Percentiles rank a stretch among this genome's conserved stretches.
Evolutionary conservation across 345 rosid species (phyloP).

Genomic region (Mangifera indica): DNA sequence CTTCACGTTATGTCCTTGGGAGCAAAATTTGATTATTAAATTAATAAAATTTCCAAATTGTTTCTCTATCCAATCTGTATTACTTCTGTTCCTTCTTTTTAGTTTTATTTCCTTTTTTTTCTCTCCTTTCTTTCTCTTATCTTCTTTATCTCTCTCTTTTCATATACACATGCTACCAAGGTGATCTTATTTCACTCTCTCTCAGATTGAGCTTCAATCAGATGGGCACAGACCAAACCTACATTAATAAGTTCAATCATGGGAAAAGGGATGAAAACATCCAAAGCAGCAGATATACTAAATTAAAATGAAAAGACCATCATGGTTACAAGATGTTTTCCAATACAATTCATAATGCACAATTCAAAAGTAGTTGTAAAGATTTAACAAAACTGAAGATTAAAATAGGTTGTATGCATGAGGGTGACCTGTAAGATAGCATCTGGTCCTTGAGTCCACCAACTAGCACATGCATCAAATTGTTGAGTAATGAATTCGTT

Average conservation of each 20-base stretch:
- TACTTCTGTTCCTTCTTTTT: background rate
- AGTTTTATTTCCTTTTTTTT: background rate
- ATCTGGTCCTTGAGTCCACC: conserved; percentile 99
- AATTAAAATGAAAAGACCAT: background rate
- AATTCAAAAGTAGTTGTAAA: background rate
- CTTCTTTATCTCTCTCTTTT: background rate
- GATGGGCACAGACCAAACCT: background rate
- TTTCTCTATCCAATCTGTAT: background rate
- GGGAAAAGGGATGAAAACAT: background rate
- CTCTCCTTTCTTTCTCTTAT: background rate
- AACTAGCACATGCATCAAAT: conserved; percentile 99
- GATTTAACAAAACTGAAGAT: background rate
- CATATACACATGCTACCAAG: background rate
- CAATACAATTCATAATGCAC: background rate
- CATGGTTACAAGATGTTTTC: background rate
- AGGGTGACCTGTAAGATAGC: conserved; percentile 78
- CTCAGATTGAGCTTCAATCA: background rate
- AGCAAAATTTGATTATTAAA: background rate
- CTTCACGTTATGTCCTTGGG: background rate
- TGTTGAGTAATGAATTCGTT: conserved; percentile 55
- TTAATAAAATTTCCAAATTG: background rate
- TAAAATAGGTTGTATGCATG: conserved; percentile 13
- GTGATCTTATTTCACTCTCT: background rate
- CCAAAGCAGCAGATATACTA: background rate
- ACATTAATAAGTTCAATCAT: background rate